Conservation (phyloP, 2,329 filamentous ascomycete species). For the Trichophyton equinum region DNA sequence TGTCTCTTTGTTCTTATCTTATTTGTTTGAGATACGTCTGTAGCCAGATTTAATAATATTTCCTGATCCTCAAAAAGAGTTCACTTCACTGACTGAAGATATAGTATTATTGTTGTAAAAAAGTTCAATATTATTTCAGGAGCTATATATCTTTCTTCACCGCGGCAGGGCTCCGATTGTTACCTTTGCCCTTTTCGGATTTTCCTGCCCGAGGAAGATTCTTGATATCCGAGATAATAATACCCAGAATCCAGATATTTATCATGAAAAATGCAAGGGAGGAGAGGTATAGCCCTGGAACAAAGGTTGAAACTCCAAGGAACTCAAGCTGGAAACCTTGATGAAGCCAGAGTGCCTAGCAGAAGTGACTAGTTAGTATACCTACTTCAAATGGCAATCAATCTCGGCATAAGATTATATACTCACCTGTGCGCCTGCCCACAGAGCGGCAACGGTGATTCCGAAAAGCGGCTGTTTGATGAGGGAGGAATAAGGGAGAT, state of each 20-base stretch:
- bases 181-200: not conserved
- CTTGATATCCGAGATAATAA: constrained; percentile 58
- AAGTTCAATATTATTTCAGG: no score
- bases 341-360: constrained; percentile 55
- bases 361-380: not conserved
- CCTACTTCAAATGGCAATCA: not conserved
- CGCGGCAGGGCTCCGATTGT: not conserved
- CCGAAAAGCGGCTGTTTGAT: constrained; percentile 50
- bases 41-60: constrained; percentile 2
- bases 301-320: constrained; percentile 67
- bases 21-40: not conserved
- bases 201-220: not conserved
- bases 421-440: constrained; percentile 58
- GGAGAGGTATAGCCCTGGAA: constrained; percentile 67
- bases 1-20: not conserved
- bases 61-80: not conserved
- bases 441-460: constrained; percentile 51
- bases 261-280: constrained; percentile 69
- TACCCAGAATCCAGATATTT: constrained; percentile 76
- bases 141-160: not conserved
- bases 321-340: constrained; percentile 68
- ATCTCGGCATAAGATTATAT: not conserved
- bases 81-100: not conserved
- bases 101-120: not conserved
- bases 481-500: constrained; percentile 69